phyloP scores from a whole-genome alignment of 495 filamentous ascomycete genomes.

The Cenococcum geophilum region DNA sequence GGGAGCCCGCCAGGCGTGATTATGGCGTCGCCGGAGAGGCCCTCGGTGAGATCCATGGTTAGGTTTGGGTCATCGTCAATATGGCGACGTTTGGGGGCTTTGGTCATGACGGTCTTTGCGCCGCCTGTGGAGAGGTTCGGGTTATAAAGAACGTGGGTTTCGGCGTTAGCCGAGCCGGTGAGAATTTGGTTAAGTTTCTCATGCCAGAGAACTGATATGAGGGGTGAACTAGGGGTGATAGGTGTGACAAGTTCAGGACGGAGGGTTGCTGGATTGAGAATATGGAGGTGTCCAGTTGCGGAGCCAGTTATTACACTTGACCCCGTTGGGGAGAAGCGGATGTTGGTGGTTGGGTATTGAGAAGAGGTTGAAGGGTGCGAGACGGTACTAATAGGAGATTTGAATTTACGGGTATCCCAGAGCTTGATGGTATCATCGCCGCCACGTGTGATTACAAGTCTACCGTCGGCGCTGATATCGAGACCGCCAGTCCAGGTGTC shows the following conservation, averaged over 20 bases:
- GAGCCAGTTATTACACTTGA: conserved; percentile 86
- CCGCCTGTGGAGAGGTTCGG: conserved; percentile 73
- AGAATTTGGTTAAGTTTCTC: conserved; percentile 92
- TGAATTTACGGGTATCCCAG: conserved; percentile 97
- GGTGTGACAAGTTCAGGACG: conserved; percentile 76
- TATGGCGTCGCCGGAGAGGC: conserved; percentile 76
- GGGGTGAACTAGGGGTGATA: conserved; percentile 71
- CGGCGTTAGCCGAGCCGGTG: conserved; percentile 83
- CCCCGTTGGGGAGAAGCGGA: conserved; percentile 78
- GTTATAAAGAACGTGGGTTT: conserved; percentile 85
- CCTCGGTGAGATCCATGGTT: conserved; percentile 70
- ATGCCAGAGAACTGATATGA: conserved; percentile 87
- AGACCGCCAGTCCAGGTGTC: conserved; percentile 90
- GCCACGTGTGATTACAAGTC: conserved; percentile 81
- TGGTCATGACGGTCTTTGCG: conserved; percentile 83
- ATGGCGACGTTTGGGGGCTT: conserved; percentile 88
- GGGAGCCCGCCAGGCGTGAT: conserved; percentile 56
- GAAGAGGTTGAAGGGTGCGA: conserved; percentile 74
- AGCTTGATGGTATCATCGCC: conserved; percentile 80
- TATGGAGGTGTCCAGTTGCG: conserved; percentile 76
- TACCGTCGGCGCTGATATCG: conserved; percentile 85
- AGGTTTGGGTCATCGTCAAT: conserved; percentile 85
- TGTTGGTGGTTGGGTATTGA: conserved; percentile 76
- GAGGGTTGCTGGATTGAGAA: conserved; percentile 86
- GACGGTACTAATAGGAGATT: conserved; percentile 72